Percentiles rank a stretch among this genome's conserved stretches.
These are phyloP conservation scores for Actinomucor elegans DNA, from an alignment of 371 early-diverging fungal species.

Conservation along the genomic window DNA sequence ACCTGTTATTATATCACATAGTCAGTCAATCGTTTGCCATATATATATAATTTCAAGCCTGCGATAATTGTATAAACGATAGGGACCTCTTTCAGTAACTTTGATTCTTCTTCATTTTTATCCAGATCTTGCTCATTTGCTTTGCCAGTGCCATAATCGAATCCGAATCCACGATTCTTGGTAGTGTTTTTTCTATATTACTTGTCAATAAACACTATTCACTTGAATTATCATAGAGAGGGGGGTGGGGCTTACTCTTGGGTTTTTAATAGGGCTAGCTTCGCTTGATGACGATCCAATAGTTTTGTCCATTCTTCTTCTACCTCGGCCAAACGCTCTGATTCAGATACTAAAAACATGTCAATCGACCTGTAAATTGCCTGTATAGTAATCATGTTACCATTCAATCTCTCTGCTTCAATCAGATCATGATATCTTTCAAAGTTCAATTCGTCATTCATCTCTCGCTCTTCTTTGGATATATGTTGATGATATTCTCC, in stretches of 20 bases:
- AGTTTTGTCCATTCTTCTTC: conserved; percentile 57
- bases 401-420: conserved; percentile 52
- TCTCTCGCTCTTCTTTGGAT: conserved; percentile 39
- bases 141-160: conserved; percentile 43
- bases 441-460: conserved; percentile 51
- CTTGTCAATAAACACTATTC: too few species aligned
- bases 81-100: conserved; percentile 44
- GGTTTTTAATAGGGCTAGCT: conserved; percentile 37
- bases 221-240: too few species aligned
- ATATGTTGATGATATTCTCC: conserved; percentile 6
- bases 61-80: conserved; percentile 16
- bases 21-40: too few species aligned
- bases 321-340: conserved; percentile 43
- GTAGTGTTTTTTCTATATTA: background rate
- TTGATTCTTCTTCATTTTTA: conserved; percentile 32
- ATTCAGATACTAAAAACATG: conserved; percentile 31
- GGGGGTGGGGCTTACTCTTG: conserved; percentile 28
- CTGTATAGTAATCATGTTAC: conserved; percentile 26
- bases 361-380: background rate
- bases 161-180: conserved; percentile 21
- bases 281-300: conserved; percentile 52
- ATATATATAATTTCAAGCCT: too few species aligned
- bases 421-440: conserved; percentile 60
- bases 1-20: conserved; percentile 37
- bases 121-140: conserved; percentile 13